phyloP scores from a whole-genome alignment of 192 early-diverging fungal species.

The Coemansia sp. region DNA sequence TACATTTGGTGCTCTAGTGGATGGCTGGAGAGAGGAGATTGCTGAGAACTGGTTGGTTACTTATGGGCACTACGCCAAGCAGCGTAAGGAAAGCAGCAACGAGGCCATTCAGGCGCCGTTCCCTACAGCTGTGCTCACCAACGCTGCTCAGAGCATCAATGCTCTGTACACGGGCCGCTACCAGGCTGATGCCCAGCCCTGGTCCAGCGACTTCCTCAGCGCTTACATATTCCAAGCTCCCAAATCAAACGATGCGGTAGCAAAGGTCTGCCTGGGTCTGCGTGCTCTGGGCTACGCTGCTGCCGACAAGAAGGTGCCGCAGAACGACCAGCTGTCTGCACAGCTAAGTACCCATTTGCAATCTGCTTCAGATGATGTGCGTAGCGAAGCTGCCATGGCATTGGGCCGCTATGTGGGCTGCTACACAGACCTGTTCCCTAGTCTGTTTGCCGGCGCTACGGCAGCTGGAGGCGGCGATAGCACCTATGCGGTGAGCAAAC shows the following conservation, averaged over 20 bases:
- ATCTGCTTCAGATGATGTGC: constrained; percentile 29
- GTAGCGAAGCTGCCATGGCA: constrained; percentile 38
- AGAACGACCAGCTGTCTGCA: constrained; percentile 8
- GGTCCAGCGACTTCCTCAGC: constrained; percentile 27
- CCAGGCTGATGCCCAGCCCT: constrained; percentile 14
- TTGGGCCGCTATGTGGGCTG: constrained; percentile 33
- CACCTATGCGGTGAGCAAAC: constrained; percentile 2
- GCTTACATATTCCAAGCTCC: constrained; percentile 6
- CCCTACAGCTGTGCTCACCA: constrained; percentile 22
- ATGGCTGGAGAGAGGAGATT: constrained; percentile 16
- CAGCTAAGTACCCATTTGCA: constrained; percentile 18
- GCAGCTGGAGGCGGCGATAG: background rate
- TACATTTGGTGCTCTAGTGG: constrained; percentile 16
- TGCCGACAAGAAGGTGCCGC: constrained; percentile 4
- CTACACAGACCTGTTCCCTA: constrained; percentile 17
- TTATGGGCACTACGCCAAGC: constrained; percentile 15
- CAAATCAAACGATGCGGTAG: constrained; percentile 13
- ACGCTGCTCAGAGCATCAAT: constrained; percentile 29
- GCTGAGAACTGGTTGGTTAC: constrained; percentile 17
- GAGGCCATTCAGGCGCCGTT: constrained; percentile 30
- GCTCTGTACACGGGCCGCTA: constrained; percentile 29
- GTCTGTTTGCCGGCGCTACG: constrained; percentile 29
- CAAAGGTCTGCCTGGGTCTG: constrained; percentile 25
- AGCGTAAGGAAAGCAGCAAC: constrained; percentile 15
- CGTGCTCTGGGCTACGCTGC: constrained; percentile 40